Conservation (phyloP, 331 rosid genomes). For the Prunus yedoensis region DNA sequence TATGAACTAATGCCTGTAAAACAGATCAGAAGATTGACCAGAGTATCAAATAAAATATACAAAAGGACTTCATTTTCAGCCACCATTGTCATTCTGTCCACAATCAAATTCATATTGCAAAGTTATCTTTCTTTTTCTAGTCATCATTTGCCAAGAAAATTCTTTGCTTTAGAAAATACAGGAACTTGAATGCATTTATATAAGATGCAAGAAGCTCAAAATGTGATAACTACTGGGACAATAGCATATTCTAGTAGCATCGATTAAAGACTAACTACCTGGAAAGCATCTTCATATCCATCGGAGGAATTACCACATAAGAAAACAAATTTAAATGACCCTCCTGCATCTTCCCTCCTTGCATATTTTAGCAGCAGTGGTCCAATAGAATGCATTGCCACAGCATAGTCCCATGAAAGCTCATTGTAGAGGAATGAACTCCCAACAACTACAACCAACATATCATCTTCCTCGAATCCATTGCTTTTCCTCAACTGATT, state of each 20-base stretch:
- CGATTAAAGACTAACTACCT: constrained; percentile 49
- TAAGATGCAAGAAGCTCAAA: neutral
- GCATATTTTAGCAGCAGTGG: constrained; percentile 77
- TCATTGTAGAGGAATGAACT: constrained; percentile 71
- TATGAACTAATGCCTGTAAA: constrained; percentile 14
- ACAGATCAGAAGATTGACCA: constrained; percentile 15
- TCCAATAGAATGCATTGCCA: constrained; percentile 71
- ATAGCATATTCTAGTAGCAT: constrained; percentile 11
- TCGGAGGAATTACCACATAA: constrained; percentile 77
- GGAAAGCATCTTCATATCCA: constrained; percentile 60
- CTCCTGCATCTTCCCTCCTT: constrained; percentile 57
- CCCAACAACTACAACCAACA: constrained; percentile 79
- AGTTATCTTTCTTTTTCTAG: neutral
- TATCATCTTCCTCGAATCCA: constrained; percentile 60
- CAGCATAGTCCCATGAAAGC: constrained; percentile 77
- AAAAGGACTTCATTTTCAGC: constrained; percentile 3
- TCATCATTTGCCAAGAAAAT: neutral
- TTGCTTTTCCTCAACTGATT: constrained; percentile 49
- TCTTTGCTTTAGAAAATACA: neutral
- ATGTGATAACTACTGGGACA: neutral
- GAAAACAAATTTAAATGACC: constrained; percentile 73
- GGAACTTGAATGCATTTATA: neutral
- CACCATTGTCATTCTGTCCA: too few relatives aligned
- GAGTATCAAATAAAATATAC: constrained; percentile 1
- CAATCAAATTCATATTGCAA: neutral